Evolutionary conservation across 1,284 basidiomycete genomes (phyloP).

Genomic region (Pholiota adiposa): DNA sequence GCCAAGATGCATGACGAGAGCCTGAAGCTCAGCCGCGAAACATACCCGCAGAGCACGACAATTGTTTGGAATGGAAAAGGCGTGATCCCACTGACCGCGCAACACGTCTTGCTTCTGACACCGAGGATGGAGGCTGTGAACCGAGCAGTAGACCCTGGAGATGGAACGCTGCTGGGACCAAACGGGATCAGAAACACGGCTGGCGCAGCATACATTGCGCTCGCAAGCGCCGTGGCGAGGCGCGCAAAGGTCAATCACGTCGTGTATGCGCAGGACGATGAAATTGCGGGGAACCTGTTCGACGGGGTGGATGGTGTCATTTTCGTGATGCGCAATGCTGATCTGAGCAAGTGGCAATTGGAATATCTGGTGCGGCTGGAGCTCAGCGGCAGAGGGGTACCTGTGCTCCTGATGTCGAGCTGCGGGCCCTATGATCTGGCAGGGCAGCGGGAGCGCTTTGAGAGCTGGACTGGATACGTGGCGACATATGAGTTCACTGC

Average conservation of each 20-base stretch:
- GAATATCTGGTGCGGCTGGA: constrained; percentile 41
- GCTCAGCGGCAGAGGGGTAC: constrained; percentile 20
- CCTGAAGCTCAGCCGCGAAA: constrained; percentile 43
- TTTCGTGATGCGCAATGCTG: constrained; percentile 63
- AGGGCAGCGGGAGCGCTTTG: constrained; percentile 27
- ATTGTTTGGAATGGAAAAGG: constrained; percentile 45
- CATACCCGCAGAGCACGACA: constrained; percentile 52
- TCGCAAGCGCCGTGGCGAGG: constrained; percentile 44
- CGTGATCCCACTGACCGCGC: constrained; percentile 40
- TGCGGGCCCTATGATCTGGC: constrained; percentile 65
- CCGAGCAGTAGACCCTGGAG: constrained; percentile 61
- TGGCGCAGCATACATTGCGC: constrained; percentile 55
- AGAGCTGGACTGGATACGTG: constrained; percentile 35
- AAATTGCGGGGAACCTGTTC: constrained; percentile 28
- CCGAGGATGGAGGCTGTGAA: constrained; percentile 62
- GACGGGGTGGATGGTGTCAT: constrained; percentile 39
- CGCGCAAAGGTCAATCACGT: constrained; percentile 45
- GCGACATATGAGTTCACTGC: constrained; percentile 63
- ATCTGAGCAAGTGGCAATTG: constrained; percentile 58
- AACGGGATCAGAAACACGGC: constrained; percentile 57
- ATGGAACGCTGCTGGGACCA: constrained; percentile 45
- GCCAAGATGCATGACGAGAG: constrained; percentile 42
- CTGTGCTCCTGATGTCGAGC: constrained; percentile 55
- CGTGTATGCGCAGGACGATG: constrained; percentile 44
- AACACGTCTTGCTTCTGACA: constrained; percentile 51